Base-by-base conservation (phyloP, 495 filamentous ascomycete genomes). In the Rostrohypoxylon terebratum region DNA sequence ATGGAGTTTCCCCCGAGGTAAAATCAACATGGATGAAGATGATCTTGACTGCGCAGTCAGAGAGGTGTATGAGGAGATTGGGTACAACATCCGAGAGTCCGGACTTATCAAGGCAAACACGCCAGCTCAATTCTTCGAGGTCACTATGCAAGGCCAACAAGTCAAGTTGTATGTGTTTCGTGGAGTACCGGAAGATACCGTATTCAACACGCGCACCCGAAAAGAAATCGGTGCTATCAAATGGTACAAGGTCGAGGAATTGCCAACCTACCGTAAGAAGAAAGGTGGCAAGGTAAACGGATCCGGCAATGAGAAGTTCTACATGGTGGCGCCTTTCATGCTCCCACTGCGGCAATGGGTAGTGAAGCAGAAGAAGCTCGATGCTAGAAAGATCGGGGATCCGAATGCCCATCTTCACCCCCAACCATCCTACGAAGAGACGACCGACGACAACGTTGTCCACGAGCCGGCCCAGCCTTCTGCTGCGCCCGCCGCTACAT, bases 171-270 rank as follows among this genome's bases (percentile, higher is more conserved):
- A 94, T 77, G 91, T 98, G 47, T 95, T 98, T 77, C 89, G 93
- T 21, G 90, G 93, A 55, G 88, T 98, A 16, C 91, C 93, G 13
- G 90, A 91, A 81, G 90, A 97, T 75, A 93, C 93, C 2, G 74
- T 89, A 59, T 99, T 99, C 77, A 90, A 93, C 73, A 93, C 96
- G 10, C 90, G 90, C 55, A 98, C 96, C 4, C 86, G 96, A 55
- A 98, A 98, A 79, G 96, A 99, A 80, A 99, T 99, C 79, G 96
- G 95, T 77, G 94, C 92, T 80, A 96, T 99, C 65, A 83, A 91
- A 74, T 99, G 96, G 96, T 97, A 94, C 79, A 91, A 87, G 64
- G 82, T 99, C 13, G 91, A 92, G 0, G 94, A 97, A 34, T 85
- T 99, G 13, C 96, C 96, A 0, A 92, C 93, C 0, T 89, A 91